A percentile compares a stretch with the other conserved stretches of the same genome.
These are phyloP conservation scores for Lecanicillium sp. DNA, from an alignment of 2,329 filamentous ascomycete species.

Conservation along the genomic window DNA sequence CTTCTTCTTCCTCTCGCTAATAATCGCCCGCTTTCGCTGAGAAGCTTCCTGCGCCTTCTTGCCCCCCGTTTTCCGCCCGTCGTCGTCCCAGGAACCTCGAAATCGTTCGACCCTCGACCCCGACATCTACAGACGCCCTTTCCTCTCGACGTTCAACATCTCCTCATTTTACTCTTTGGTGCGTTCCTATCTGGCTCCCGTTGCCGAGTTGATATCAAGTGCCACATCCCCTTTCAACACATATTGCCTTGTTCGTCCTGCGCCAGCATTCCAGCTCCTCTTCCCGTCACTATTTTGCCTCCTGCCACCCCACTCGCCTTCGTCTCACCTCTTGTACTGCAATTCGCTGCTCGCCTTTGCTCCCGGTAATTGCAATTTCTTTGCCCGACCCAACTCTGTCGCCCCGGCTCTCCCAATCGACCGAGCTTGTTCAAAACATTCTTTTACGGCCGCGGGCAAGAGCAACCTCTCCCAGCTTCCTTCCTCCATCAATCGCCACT, in stretches of 20 bases:
- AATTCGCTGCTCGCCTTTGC: too few relatives aligned
- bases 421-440: too few relatives aligned
- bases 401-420: too few relatives aligned
- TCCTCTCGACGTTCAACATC: background rate
- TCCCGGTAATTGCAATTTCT: too few relatives aligned
- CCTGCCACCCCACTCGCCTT: background rate
- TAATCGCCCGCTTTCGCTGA: background rate
- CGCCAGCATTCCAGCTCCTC: conserved; percentile 11
- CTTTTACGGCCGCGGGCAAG: too few relatives aligned
- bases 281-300: background rate
- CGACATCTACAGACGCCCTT: background rate
- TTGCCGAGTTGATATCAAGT: conserved; percentile 10
- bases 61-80: conserved; percentile 3
- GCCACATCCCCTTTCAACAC: background rate
- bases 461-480: too few relatives aligned
- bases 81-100: background rate
- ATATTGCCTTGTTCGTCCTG: conserved; percentile 1
- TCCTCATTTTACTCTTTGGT: background rate
- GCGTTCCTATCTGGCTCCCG: conserved; percentile 2
- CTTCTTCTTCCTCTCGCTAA: conserved; percentile 7
- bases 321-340: background rate
- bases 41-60: background rate
- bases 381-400: too few relatives aligned
- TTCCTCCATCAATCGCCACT: too few relatives aligned
- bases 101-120: conserved; percentile 2